These are phyloP conservation scores for Backusella macrospora DNA, from an alignment of 192 early-diverging fungal genomes.

Conservation along the genomic window DNA sequence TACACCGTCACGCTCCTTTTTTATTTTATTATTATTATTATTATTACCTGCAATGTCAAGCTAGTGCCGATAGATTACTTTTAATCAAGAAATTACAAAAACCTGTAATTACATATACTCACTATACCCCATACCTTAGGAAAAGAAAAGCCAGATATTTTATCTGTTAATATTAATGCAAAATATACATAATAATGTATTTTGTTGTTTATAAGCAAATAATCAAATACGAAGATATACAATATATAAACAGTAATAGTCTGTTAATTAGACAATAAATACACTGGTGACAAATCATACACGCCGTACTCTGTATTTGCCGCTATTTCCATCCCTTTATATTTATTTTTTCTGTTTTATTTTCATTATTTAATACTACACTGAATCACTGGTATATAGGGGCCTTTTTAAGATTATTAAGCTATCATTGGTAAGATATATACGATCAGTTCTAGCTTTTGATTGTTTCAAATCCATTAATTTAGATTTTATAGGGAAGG, in stretches of 20 bases:
- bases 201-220: not conserved
- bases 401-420: not conserved
- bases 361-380: too few relatives aligned
- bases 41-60: constrained; percentile 5
- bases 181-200: not conserved
- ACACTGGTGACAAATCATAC: too few relatives aligned
- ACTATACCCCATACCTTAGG: not conserved
- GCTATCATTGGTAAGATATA: not conserved
- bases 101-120: not conserved
- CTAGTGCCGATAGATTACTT: constrained; percentile 11
- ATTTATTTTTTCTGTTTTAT: too few relatives aligned
- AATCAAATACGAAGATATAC: not conserved
- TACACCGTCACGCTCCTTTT: constrained; percentile 19
- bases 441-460: not conserved
- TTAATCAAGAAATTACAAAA: constrained; percentile 11
- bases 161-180: not conserved
- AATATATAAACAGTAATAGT: too few relatives aligned
- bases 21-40: too few relatives aligned
- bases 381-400: not conserved
- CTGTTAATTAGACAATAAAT: too few relatives aligned
- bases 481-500: not conserved
- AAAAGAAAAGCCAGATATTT: not conserved
- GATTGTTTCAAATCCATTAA: not conserved
- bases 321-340: too few relatives aligned
- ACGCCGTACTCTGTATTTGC: too few relatives aligned